Percentiles rank a stretch among this genome's conserved stretches.
Evolutionary conservation across 2,329 filamentous ascomycete genomes (phyloP).

Genomic region (Penicillium nordicum): DNA sequence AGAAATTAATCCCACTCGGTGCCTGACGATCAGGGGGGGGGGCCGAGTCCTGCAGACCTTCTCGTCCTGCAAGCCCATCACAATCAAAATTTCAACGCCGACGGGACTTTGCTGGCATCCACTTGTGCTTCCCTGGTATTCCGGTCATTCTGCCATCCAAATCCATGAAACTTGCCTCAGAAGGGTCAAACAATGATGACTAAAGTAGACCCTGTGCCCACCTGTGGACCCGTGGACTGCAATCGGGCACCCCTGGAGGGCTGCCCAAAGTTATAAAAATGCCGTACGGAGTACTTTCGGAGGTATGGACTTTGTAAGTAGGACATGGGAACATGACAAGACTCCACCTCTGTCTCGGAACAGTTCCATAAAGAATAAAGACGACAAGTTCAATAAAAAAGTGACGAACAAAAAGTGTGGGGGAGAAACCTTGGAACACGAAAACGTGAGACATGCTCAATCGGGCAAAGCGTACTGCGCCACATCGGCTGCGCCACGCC

Average conservation of each 20-base stretch:
- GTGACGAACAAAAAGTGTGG: conserved; percentile 9
- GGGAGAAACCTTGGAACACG: background rate
- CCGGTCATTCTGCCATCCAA: background rate
- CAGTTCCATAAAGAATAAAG: background rate
- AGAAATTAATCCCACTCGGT: background rate
- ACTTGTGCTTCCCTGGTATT: background rate
- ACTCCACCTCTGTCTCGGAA: background rate
- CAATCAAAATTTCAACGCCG: background rate
- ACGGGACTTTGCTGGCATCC: background rate
- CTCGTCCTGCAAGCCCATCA: background rate
- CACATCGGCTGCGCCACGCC: conserved; percentile 12
- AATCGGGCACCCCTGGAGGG: background rate
- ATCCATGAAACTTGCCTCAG: background rate
- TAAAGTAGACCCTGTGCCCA: background rate
- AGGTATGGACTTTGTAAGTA: background rate
- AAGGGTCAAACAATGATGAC: background rate
- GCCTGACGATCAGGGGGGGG: conserved; percentile 16
- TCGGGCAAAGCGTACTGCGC: conserved; percentile 9
- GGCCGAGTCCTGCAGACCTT: background rate
- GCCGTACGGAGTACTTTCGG: background rate
- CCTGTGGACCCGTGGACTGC: background rate
- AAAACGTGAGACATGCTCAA: background rate
- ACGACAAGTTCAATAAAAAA: background rate
- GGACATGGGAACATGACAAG: background rate
- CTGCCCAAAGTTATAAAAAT: background rate